Base-by-base conservation (phyloP, 2,329 filamentous ascomycete genomes). In the Hortaea werneckii region DNA sequence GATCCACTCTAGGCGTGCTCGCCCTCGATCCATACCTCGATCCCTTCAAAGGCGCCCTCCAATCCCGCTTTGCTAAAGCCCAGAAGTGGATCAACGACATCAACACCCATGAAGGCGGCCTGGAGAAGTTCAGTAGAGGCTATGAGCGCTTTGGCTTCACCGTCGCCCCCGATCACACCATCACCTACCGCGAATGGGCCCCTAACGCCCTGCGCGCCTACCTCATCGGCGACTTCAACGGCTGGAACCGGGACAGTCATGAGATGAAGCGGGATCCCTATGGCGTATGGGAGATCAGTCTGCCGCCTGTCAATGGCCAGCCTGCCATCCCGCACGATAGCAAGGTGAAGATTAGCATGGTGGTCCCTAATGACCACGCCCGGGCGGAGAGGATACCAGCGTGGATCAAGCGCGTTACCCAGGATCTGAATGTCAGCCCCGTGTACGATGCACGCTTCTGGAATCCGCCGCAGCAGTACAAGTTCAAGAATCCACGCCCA, bases 391-490 rank as follows among this genome's bases (percentile, higher is more conserved):
- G 90, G 55, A 72, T 98, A 43, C 92, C 92, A 27, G 87, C 88
- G 28, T 98, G 92, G 92, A 96, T 96, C 72, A 95, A 83, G 64
- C 87, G 94, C 59, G 92, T 95, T 43, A 95, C 90, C 0, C 92
- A 98, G 67, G 89, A 98, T 54, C 75, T 96, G 40, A 77, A 72
- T 8, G 82, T 96, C 26, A 96, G 90, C 7, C 88, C 90, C 5
- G 83, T 86, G 27, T 98, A 96, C 67, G 92, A 98, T 65, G 89
- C 87, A 26, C 80, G 87, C 43, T 95, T 98, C 71, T 98, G 92
- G 92, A 95, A 96, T 63, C 92, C 92, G 30, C 87, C 88, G 3
- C 80, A 94, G 61, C 79, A 72, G 60, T 96, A 96, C 65, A 73
- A 78, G 45, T 94, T 94, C 76, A 89, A 94, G 70, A 78, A 96